These are phyloP conservation scores for Saitozyma podzolica DNA, from an alignment of 768 basidiomycete genomes.

Conservation along the genomic window DNA sequence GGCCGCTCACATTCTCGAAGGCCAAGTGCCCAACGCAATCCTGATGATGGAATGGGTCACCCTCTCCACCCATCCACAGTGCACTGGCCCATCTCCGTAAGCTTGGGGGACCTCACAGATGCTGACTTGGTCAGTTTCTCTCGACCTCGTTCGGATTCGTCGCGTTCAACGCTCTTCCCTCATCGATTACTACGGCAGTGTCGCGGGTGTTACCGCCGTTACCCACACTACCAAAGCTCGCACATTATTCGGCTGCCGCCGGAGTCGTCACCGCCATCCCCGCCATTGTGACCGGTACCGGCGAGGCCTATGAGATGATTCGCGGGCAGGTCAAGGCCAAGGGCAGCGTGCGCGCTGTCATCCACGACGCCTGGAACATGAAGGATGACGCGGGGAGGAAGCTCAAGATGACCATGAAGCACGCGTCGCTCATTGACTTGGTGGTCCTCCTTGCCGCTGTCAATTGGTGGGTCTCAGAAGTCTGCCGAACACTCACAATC, in stretches of 20 bases:
- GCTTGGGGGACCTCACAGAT: neutral
- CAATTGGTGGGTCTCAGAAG: constrained; percentile 28
- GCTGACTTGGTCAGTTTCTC: constrained; percentile 29
- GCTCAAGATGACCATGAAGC: constrained; percentile 44
- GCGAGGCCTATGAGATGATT: constrained; percentile 48
- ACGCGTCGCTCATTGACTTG: constrained; percentile 45
- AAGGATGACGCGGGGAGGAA: constrained; percentile 39
- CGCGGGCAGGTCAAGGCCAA: constrained; percentile 30
- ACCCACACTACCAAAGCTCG: constrained; percentile 34
- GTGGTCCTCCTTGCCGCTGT: constrained; percentile 25
- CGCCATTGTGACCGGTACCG: constrained; percentile 45
- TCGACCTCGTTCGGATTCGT: constrained; percentile 42
- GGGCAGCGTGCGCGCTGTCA: constrained; percentile 33
- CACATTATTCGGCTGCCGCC: constrained; percentile 47
- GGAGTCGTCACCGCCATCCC: constrained; percentile 44
- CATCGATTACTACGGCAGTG: constrained; percentile 22
- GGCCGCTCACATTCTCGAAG: constrained; percentile 15
- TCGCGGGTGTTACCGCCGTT: constrained; percentile 37
- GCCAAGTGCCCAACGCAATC: constrained; percentile 20
- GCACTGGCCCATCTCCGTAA: constrained; percentile 31
- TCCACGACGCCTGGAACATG: constrained; percentile 29
- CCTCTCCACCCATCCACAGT: constrained; percentile 31
- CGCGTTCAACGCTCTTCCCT: constrained; percentile 36
- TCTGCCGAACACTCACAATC: neutral
- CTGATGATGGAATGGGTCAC: constrained; percentile 33